Evolutionary conservation across 139 green algal species (phyloP), one percentile per base, ranked within the genome.

Genomic region (Coccomyxa sp.): DNA sequence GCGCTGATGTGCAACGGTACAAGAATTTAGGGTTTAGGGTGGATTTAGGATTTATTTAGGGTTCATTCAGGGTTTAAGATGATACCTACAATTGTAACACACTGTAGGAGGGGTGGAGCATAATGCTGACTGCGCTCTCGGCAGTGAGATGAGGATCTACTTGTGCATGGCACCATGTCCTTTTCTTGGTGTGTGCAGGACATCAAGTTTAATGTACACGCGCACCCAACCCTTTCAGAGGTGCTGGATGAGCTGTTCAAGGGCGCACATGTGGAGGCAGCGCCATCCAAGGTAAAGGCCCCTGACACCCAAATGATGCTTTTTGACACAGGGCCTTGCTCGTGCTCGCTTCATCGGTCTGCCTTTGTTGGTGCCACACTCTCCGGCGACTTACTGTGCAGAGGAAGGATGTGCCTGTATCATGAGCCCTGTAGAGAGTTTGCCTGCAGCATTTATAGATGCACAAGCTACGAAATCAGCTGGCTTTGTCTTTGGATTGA

Each of bases 181-280:
- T 71, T 14, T 28, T 71, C 21, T 71, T 25, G 18, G 63, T 51
- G 23, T 51, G 18, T 85, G 74, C 88, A 96, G 88, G 94, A 99
- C 88, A 93, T 99, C 90, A 98, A 98, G 91, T 99, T 99, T 91
- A 95, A 94, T 82, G 97, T 99, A 79, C 97, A 99, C 83, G 95
- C 97, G 13, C 97, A 99, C 89, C 97, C 97, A 45, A 99, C 97
- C 9, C 91, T 99, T 38, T 95, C 93, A 0, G 97, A 99, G 88
- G 95, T 99, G 21, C 82, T 99, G 79, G 95, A 99, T 80, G 95
- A 98, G 93, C 91, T 98, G n/a, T 96, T 98, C 90, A 97, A 97
- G 92, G 80, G 89, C 14, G 92, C 91, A 16, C 90, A 97, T 74
- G 78, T 94, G 25, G 90, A 96, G 23, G 67, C 58, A 16, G n/a